A percentile compares a stretch with the other conserved stretches of the same genome.
These are phyloP conservation scores for Aspergillus awamori DNA, from an alignment of 2,329 filamentous ascomycete genomes.

Conservation along the genomic window DNA sequence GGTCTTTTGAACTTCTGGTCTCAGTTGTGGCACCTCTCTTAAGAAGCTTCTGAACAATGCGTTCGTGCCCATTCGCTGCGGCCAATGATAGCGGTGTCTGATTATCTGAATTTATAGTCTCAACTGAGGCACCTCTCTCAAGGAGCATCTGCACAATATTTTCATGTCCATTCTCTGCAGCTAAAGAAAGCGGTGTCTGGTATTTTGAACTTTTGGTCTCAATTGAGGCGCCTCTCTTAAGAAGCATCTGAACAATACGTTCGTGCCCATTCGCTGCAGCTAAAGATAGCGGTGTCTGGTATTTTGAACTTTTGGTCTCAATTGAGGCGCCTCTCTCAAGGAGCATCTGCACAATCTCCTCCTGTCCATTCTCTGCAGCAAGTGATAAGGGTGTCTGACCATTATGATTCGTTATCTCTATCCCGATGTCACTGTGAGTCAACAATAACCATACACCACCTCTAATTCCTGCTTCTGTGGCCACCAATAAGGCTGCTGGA, in stretches of 20 bases:
- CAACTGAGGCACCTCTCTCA: background rate
- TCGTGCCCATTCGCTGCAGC: constrained; percentile 2
- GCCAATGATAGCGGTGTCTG: no score
- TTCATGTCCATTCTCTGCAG: constrained; percentile 6
- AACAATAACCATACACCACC: background rate
- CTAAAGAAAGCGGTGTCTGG: background rate
- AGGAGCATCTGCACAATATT: constrained; percentile 5
- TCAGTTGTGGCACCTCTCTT: no score
- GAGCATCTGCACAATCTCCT: background rate
- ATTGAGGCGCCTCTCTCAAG: background rate
- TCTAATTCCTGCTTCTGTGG: background rate
- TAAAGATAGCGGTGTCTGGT: no score
- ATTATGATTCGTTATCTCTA: background rate
- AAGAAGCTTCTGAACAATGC: no score
- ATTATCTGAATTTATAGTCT: background rate
- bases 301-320: no score
- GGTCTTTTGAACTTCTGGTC: no score
- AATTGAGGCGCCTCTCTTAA: background rate
- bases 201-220: no score
- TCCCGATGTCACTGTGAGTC: background rate
- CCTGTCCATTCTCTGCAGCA: background rate
- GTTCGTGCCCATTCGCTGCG: no score
- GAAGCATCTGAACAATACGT: background rate
- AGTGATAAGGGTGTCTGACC: background rate
- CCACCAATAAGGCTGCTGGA: background rate